Base-by-base conservation (phyloP, 169 alveolate species). In the Babesia bovis region DNA sequence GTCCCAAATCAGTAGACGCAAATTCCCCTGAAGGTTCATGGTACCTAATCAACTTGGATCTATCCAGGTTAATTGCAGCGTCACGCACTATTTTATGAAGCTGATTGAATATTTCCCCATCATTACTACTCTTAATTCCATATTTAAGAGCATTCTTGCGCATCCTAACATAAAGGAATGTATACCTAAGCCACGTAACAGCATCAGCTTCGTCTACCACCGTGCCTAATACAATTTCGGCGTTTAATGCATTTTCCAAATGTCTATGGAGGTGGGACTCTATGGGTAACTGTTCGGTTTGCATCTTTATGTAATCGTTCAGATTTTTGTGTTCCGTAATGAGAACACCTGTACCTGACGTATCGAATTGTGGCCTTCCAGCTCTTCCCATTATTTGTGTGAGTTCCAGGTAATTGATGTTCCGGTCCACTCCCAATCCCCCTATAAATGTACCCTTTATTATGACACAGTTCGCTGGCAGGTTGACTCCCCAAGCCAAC, bases 401-500 rank as follows among this genome's bases (percentile, higher is more conserved):
- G 79, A 98, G 93, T 82, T 98, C 99, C 91, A 96, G 89, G 32
- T 98, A 96, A 44, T 97, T 91, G 49, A 98, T 81, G 89, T 98
- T 99, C 28, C 93, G 91, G 96, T 98, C 95, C 63, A 91, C 93
- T 28, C 99, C 99, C 82, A 92, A 89, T 75, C 97, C 99, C 7
- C 99, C 98, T 58, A 92, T 91, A 88, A 96, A 95, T 5, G 99
- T 98, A n/a, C 99, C 99, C 90, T 97, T 97, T 50, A 98, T 96
- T 6, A 98, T 95, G 28, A 97, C 99, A 41, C 99, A 95, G 83
- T 97, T 98, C 0, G 99, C 99, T 4, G 99, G 99, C 66, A 98
- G 82, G 87, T 98, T 98, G 12, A 98, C 99, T 40, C 99, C 99
- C 99, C 99, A 98, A n/a, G 99, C 99, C 72, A 98, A 84, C 13